A percentile compares a stretch with the other conserved stretches of the same genome.
phyloP scores from a whole-genome alignment of 1,139 yeast species.

The Diutina ranongensis region DNA sequence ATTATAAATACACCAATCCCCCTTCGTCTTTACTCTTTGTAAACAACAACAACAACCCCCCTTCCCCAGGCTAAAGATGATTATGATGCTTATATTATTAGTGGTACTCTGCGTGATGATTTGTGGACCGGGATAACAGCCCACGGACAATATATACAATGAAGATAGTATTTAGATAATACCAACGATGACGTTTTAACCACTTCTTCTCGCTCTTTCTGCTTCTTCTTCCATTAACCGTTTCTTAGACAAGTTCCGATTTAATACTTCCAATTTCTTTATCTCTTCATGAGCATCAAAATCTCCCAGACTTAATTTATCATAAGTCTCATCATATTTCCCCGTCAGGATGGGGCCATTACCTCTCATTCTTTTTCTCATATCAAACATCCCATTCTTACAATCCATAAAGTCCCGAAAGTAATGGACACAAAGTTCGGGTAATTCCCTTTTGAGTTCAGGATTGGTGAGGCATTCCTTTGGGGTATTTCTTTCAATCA shows the following conservation, averaged over 20 bases:
- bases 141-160: not conserved
- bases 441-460: slow-evolving; percentile 60
- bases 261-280: slow-evolving; percentile 48
- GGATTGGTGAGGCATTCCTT: slow-evolving; percentile 80
- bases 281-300: slow-evolving; percentile 76
- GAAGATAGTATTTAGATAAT: too few relatives aligned
- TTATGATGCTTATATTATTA: not conserved
- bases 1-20: too few relatives aligned
- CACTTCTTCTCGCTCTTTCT: slow-evolving; percentile 5
- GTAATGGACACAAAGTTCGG: slow-evolving; percentile 81
- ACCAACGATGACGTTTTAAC: too few relatives aligned
- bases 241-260: slow-evolving; percentile 30
- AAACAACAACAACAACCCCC: not conserved
- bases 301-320: slow-evolving; percentile 65
- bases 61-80: not conserved
- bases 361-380: slow-evolving; percentile 87
- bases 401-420: slow-evolving; percentile 83
- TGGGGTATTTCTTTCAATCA: slow-evolving; percentile 83
- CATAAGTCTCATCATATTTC: slow-evolving; percentile 77
- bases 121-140: not conserved
- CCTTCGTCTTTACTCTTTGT: too few relatives aligned
- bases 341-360: slow-evolving; percentile 93
- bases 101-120: not conserved
- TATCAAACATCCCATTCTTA: slow-evolving; percentile 72
- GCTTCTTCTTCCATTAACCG: slow-evolving; percentile 15